Conservation (phyloP, 257 asterid species). For the Solanum okadae region DNA sequence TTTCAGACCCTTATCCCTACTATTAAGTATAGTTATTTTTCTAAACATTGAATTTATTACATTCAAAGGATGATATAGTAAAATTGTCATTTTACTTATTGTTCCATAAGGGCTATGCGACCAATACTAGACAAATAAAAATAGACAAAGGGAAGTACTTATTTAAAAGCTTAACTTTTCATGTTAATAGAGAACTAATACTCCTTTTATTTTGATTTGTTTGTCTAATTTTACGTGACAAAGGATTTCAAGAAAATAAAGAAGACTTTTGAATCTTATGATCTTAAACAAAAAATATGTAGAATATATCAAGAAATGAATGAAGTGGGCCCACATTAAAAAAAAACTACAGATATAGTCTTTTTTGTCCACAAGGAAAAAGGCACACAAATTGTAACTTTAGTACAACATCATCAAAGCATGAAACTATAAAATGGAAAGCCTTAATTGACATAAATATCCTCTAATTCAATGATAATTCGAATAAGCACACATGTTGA, state of each 20-base stretch:
- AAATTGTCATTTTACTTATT: background rate
- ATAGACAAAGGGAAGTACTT: background rate
- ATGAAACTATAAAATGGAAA: background rate
- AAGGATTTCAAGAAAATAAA: too few species aligned
- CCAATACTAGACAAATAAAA: background rate
- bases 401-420: background rate
- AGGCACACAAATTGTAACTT: background rate
- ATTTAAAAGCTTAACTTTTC: background rate
- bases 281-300: too few species aligned
- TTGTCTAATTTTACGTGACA: background rate
- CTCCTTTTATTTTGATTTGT: background rate
- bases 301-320: too few species aligned
- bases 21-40: background rate
- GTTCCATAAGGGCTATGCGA: background rate
- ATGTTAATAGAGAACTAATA: too few species aligned
- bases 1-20: too few species aligned
- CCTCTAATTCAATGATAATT: background rate
- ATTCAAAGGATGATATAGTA: background rate
- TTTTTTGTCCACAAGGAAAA: background rate
- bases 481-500: background rate
- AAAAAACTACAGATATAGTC: background rate
- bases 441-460: background rate
- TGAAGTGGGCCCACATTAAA: too few species aligned
- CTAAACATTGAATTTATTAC: background rate
- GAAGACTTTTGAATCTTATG: too few species aligned